These are phyloP conservation scores for Linum usitatissimum DNA, from an alignment of 345 rosid species.

Conservation along the genomic window DNA sequence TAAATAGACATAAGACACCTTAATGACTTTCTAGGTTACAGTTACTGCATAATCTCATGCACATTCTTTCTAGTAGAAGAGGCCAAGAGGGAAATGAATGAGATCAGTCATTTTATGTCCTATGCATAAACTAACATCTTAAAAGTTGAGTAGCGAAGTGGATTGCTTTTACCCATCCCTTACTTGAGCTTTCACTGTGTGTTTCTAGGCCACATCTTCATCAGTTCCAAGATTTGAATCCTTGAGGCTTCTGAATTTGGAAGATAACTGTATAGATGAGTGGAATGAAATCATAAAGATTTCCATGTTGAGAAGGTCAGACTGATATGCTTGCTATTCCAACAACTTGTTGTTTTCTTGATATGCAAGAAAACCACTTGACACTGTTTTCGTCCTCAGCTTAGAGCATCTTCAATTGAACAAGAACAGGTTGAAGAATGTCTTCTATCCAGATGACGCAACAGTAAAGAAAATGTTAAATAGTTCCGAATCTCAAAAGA, in stretches of 20 bases:
- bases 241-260: slow-evolving; percentile 76
- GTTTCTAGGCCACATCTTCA: slow-evolving; percentile 33
- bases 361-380: neutral
- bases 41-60: neutral
- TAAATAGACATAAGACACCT: too few species aligned
- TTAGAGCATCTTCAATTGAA: slow-evolving; percentile 81
- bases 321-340: slow-evolving; percentile 7
- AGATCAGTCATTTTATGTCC: neutral
- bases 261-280: slow-evolving; percentile 64
- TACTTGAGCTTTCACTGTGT: neutral
- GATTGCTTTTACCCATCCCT: too few species aligned
- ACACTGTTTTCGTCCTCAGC: slow-evolving; percentile 29
- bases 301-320: slow-evolving; percentile 64
- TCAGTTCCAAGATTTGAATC: slow-evolving; percentile 47
- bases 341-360: neutral
- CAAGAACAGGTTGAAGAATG: slow-evolving; percentile 54
- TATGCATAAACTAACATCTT: neutral
- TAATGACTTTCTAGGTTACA: neutral
- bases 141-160: too few species aligned
- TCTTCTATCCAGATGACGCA: slow-evolving; percentile 38
- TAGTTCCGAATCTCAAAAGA: slow-evolving; percentile 22
- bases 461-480: slow-evolving; percentile 15
- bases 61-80: neutral
- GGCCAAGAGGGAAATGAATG: neutral
- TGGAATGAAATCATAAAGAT: slow-evolving; percentile 79